Evolutionary conservation across 768 basidiomycete genomes (phyloP), one percentile per base, ranked within the genome.

Genomic region (Jaapia argillacea): DNA sequence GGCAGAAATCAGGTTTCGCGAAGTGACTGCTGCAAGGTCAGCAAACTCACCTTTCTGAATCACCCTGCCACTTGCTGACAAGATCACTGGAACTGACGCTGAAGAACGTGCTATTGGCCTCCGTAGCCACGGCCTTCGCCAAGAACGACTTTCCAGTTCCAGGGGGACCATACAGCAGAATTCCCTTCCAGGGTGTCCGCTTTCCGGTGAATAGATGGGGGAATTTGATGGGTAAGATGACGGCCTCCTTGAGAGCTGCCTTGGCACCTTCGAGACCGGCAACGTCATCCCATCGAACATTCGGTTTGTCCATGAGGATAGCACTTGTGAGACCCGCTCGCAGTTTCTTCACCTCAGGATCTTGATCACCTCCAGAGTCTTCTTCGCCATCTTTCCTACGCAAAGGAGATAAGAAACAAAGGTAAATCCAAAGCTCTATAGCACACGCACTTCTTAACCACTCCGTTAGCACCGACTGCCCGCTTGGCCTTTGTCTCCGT

Each of bases 21-120:
- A n/a, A n/a, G n/a, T n/a, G n/a, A n/a, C n/a, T n/a, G n/a, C n/a
- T n/a, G n/a, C n/a, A n/a, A n/a, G n/a, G n/a, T n/a, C n/a, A n/a
- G n/a, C n/a, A n/a, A n/a, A n/a, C n/a, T 58, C 48, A 87, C 92
- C 94, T 71, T 66, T 98, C 94, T 3, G 90, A 93, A 63, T 99
- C 96, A 46, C 96, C 96, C 68, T 98, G 96, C 96, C 96, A 99
- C 61, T 98, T 99, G 62, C 90, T 93, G 44, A 98, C 96, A 44
- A 99, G 70, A 57, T 98, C 96, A 59, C 82, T 83, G 20, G 88
- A 91, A 56, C 86, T 90, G 48, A 99, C 91, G 51, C 85, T 89
- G 68, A 94, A 98, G 72, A 99, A 99, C 6, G 94, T 97, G 62
- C 92, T 92, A 68, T 98, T 97, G 42, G 96, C 92, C 63, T 99